Conservation (phyloP, 345 rosid genomes). For the Toxicodendron radicans region DNA sequence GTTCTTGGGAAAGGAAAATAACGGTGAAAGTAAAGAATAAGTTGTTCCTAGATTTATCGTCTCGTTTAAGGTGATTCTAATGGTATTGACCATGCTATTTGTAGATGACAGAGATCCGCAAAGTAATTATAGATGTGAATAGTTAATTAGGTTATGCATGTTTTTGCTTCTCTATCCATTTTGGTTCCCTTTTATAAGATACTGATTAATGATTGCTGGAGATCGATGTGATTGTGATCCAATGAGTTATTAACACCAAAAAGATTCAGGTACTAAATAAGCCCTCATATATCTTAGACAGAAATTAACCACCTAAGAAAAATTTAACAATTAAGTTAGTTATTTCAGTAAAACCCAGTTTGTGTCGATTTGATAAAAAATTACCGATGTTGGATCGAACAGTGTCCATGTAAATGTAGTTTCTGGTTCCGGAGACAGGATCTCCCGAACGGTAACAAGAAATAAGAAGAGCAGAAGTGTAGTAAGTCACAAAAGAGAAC, state of each 20-base stretch:
- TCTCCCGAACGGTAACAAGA: slow-evolving; percentile 53
- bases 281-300: slow-evolving; percentile 42
- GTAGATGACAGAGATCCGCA: too few relatives aligned
- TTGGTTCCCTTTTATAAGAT: too few relatives aligned
- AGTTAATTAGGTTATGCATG: too few relatives aligned
- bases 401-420: slow-evolving; percentile 51
- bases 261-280: slow-evolving; percentile 39
- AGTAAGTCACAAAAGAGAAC: slow-evolving; percentile 30
- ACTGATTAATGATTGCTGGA: too few relatives aligned
- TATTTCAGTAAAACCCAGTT: not conserved
- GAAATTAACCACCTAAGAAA: slow-evolving; percentile 27
- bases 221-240: too few relatives aligned
- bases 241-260: not conserved
- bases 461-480: slow-evolving; percentile 15
- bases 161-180: too few relatives aligned
- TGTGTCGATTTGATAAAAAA: not conserved
- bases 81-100: too few relatives aligned
- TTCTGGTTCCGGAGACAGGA: slow-evolving; percentile 6
- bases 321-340: not conserved
- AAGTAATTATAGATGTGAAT: too few relatives aligned
- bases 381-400: slow-evolving; percentile 39
- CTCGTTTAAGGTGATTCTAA: too few relatives aligned
- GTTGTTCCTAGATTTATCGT: too few relatives aligned
- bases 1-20: too few relatives aligned
- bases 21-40: too few relatives aligned